Conservation (phyloP, 176 grass and related monocot genomes). For the Leersia perrieri region DNA sequence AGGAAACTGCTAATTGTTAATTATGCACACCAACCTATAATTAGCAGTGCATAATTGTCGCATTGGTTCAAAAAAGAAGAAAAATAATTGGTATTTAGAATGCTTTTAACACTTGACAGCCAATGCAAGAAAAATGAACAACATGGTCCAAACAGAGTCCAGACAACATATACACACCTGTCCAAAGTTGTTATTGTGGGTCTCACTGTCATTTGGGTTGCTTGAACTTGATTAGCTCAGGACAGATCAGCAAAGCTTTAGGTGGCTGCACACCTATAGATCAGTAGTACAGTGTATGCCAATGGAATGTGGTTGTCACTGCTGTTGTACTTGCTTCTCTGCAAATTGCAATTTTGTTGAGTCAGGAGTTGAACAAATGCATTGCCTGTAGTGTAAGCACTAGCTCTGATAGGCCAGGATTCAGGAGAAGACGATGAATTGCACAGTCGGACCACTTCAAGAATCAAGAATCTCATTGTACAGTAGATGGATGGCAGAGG, state of each 20-base stretch:
- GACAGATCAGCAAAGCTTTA: slow-evolving; percentile 37
- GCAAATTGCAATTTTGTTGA: neutral
- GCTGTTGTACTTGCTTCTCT: neutral
- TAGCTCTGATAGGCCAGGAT: neutral
- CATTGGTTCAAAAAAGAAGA: neutral
- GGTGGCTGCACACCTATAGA: slow-evolving; percentile 18
- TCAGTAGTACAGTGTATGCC: neutral
- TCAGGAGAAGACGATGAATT: neutral
- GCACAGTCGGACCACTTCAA: neutral
- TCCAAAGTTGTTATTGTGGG: slow-evolving; percentile 26
- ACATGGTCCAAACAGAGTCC: neutral
- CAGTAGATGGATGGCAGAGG: neutral
- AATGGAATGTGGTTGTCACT: slow-evolving; percentile 6
- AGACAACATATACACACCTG: slow-evolving; percentile 2
- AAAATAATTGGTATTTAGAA: neutral
- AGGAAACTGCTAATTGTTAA: slow-evolving; percentile 11
- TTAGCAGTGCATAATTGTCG: neutral
- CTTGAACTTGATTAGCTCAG: neutral
- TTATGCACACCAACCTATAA: neutral
- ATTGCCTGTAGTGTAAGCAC: neutral
- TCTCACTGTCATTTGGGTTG: neutral
- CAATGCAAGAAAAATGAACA: neutral
- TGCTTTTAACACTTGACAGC: neutral
- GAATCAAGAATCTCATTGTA: neutral
- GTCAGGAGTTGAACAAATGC: neutral